Evolutionary conservation across 257 asterid genomes (phyloP), one percentile per base, ranked within the genome.

Genomic region (Jacaranda mimosifolia): DNA sequence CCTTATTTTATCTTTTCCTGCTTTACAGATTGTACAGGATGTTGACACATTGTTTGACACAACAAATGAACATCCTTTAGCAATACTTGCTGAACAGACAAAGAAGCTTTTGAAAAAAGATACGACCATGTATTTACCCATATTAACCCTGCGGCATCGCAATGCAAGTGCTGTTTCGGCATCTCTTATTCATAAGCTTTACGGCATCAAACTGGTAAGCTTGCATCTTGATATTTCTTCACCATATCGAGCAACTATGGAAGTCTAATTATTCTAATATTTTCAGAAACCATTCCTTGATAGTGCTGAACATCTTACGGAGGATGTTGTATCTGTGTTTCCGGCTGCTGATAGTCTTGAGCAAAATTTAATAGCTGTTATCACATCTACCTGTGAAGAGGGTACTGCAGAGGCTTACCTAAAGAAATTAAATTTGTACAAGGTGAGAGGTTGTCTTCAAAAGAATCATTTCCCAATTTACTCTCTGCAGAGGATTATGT

Each of bases 261-360:
- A 53, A 75, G 35, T 79, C 78, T 83, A 81, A 86, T 67, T 18
- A 63, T 40, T 79, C 17, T 63, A 58, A 77, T 63, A 68, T 79
- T 76, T 83, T 74, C 91, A 95, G 99, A 95, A 90, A 85, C 97
- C 98, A 72, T 95, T 93, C 87, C 84, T 93, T 18, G 97, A 95
- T 52, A 83, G 89, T 66, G 92, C 85, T 73, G 99, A 95, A 81
- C 98, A 95, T 87, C 97, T 95, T 56, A 93, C 94, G 40, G 99
- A 95, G 88, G 98, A 95, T 84, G 93, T 83, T 79, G 95, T 90
- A 42, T 90, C 98, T 67, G 98, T 95, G 81, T 84, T 95, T 81
- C 98, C 97, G 39, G 93, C 97, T 81, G 98, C 99, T 84, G 92
- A 95, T 80, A 84, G 83, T 90, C 94, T 93, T 77, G 98, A 95